These are phyloP conservation scores for Exophiala alcalophila DNA, from an alignment of 2,329 filamentous ascomycete species.

Conservation along the genomic window DNA sequence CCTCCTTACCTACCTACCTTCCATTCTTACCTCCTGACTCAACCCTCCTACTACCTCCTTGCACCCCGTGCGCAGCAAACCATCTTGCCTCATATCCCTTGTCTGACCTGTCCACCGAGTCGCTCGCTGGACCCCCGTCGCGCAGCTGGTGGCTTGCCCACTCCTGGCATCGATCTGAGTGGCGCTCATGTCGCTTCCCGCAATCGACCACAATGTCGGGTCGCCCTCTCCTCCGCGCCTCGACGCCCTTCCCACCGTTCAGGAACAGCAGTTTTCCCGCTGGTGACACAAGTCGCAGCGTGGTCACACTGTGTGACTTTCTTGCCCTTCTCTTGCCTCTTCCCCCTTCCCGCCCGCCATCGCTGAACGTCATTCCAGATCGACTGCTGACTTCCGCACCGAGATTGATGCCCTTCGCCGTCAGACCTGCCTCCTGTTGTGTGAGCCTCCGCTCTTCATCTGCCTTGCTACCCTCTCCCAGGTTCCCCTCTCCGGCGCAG, in stretches of 20 bases:
- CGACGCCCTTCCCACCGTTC: slow-evolving; percentile 1
- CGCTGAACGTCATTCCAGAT: slow-evolving; percentile 19
- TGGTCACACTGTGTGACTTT: slow-evolving; percentile 4
- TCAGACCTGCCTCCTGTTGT: slow-evolving; percentile 12
- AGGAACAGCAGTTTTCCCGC: slow-evolving; percentile 14
- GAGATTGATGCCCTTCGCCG: slow-evolving; percentile 20
- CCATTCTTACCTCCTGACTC: too few relatives aligned
- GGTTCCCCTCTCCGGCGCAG: neutral
- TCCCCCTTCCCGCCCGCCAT: neutral
- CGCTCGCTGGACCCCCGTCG: too few relatives aligned
- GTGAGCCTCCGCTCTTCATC: slow-evolving; percentile 5
- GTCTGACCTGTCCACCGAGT: too few relatives aligned
- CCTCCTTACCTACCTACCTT: too few relatives aligned
- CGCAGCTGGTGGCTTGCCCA: too few relatives aligned
- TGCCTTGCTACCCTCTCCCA: neutral
- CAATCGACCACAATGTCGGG: slow-evolving; percentile 15
- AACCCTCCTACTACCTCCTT: too few relatives aligned
- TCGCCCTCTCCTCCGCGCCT: slow-evolving; percentile 7
- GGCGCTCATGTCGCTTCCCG: slow-evolving; percentile 14
- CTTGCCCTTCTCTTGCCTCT: neutral
- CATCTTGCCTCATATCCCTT: too few relatives aligned
- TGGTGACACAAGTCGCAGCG: slow-evolving; percentile 8
- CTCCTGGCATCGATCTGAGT: too few relatives aligned
- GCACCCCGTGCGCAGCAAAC: too few relatives aligned
- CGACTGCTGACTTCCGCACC: slow-evolving; percentile 18